A percentile compares a stretch with the other conserved stretches of the same genome.
These are phyloP conservation scores for Mollisiaceae sp. DNA, from an alignment of 2,329 filamentous ascomycete genomes.

Conservation along the genomic window DNA sequence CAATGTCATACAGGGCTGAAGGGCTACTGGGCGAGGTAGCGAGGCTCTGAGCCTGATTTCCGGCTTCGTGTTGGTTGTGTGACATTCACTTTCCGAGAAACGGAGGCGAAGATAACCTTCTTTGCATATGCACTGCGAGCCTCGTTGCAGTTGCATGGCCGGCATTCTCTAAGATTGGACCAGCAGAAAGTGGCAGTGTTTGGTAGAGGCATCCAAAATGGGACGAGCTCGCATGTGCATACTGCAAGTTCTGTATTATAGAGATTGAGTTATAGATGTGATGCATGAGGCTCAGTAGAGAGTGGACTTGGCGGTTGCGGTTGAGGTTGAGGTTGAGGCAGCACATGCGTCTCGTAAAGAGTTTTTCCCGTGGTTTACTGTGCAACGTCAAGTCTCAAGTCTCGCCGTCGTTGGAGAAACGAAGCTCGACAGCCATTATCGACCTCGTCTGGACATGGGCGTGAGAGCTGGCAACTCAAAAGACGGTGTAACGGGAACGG, in stretches of 20 bases:
- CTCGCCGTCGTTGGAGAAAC: not conserved
- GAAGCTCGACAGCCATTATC: not conserved
- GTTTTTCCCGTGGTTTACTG: not conserved
- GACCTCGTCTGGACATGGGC: not conserved
- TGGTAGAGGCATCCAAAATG: not conserved
- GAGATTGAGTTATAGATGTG: constrained; percentile 6
- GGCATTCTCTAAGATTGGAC: not conserved
- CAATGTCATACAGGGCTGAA: constrained; percentile 11
- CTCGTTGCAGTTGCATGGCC: not conserved
- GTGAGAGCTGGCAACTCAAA: not conserved
- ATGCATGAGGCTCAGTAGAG: constrained; percentile 5
- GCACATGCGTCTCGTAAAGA: not conserved
- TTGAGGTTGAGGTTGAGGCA: too few species aligned
- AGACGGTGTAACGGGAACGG: constrained; percentile 4
- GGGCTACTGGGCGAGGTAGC: not conserved
- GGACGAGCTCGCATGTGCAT: not conserved
- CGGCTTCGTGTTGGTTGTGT: not conserved
- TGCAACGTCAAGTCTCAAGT: not conserved
- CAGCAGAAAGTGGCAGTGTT: not conserved
- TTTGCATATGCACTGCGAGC: constrained; percentile 5
- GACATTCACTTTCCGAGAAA: not conserved
- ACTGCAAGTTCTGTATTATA: not conserved
- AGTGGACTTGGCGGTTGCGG: not conserved
- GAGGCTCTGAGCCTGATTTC: constrained; percentile 3
- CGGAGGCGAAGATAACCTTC: constrained; percentile 4